A percentile compares a stretch with the other conserved stretches of the same genome.
These are phyloP conservation scores for Blastobotrys raffinosifermentans DNA, from an alignment of 1,139 yeast genomes.

Conservation along the genomic window DNA sequence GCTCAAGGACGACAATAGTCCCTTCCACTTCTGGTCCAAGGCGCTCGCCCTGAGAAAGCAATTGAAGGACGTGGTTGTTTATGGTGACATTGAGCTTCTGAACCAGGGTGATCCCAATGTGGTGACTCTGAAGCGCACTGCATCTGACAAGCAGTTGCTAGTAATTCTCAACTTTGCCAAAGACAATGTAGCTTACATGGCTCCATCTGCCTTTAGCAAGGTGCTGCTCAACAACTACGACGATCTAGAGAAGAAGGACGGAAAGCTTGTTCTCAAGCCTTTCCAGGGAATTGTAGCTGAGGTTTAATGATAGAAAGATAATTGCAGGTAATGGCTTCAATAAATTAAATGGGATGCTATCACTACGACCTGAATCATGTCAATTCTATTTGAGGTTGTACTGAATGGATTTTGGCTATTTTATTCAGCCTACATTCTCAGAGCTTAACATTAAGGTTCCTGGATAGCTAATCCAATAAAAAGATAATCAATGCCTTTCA, in stretches of 20 bases:
- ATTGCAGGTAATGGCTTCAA: too few species aligned
- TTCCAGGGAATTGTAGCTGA: conserved; percentile 8
- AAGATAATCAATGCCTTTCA: neutral
- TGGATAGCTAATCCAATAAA: too few species aligned
- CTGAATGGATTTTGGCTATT: too few species aligned
- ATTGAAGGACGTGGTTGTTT: conserved; percentile 41
- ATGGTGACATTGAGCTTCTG: conserved; percentile 43
- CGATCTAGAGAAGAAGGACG: neutral
- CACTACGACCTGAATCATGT: too few species aligned
- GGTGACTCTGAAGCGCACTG: conserved; percentile 38
- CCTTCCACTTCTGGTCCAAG: conserved; percentile 43
- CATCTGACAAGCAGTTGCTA: conserved; percentile 31
- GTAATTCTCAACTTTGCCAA: conserved; percentile 43
- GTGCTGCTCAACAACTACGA: conserved; percentile 5
- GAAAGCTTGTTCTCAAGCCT: conserved; percentile 3
- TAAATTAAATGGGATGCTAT: too few species aligned
- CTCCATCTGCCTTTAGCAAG: neutral
- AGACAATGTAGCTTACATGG: neutral
- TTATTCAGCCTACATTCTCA: too few species aligned
- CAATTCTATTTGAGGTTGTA: too few species aligned
- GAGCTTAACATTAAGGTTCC: too few species aligned
- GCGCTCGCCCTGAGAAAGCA: conserved; percentile 42
- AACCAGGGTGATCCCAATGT: conserved; percentile 33
- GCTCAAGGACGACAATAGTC: conserved; percentile 42
- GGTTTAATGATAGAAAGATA: too few species aligned